Evolutionary conservation across 208 protist species (phyloP).

Genomic region (Balamuthia mandrillaris): DNA sequence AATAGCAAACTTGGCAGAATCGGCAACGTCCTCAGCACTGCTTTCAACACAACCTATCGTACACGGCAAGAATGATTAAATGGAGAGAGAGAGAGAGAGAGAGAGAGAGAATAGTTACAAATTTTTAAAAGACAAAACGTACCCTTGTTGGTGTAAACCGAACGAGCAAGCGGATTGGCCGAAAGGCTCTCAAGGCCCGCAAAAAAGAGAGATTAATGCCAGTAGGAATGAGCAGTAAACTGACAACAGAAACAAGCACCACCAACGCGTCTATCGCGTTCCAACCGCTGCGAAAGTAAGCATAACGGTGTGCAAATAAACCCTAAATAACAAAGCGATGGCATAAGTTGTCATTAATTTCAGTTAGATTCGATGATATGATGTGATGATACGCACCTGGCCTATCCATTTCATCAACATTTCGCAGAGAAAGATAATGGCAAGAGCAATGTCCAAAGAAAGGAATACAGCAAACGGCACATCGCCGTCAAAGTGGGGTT

Average conservation of each 20-base stretch:
- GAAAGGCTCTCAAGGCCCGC: conserved; percentile 80
- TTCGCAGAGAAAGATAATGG: conserved; percentile 78
- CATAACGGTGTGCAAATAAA: neutral
- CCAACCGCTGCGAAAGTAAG: conserved; percentile 44
- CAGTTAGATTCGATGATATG: no score
- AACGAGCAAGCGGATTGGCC: conserved; percentile 69
- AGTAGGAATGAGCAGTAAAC: conserved; percentile 65
- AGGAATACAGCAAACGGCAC: no score
- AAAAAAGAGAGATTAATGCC: conserved; percentile 81
- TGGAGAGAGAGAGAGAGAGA: no score
- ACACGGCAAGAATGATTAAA: no score
- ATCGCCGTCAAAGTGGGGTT: no score
- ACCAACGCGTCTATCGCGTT: conserved; percentile 85
- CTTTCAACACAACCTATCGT: conserved; percentile 70
- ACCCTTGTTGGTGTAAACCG: no score
- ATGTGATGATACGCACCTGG: no score
- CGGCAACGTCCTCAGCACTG: conserved; percentile 79
- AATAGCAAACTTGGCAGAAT: conserved; percentile 78
- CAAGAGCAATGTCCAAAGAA: conserved; percentile 63
- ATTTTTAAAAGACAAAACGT: no score
- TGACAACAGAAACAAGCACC: conserved; percentile 79
- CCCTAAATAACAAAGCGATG: no score
- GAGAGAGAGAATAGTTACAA: no score
- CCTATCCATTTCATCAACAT: conserved; percentile 83
- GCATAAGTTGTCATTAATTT: no score